Base-by-base conservation (phyloP, 805 yeast genomes). In the Saccharomycopsis selenospora region DNA sequence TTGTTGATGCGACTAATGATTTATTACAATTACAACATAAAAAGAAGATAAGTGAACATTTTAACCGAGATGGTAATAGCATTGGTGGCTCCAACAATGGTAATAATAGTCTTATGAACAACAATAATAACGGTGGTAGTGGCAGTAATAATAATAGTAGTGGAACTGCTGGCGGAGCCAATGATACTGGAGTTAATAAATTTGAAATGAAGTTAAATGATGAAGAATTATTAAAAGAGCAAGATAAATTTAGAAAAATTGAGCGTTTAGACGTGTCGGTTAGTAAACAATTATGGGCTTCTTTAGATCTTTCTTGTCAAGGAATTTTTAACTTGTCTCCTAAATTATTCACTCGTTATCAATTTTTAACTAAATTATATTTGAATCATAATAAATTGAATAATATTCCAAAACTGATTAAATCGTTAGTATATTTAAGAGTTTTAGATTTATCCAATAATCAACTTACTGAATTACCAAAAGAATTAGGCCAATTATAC, bases 271-370 rank as follows among this genome's bases (percentile, higher is more conserved):
- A 40, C 54, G 55, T 43, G 46, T 57, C 20, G 58, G 63, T 42
- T 59, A 56, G 52, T 79, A 82, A 81, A 51, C 97, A 90, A 67
- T 75, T 85, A 61, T 93, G 99, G 99, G 85, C 95, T 47, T 91
- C 90, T 4, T 70, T 93, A 55, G 99, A 93, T 67, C 70, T 91
- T 55, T 80, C 95, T 55, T 96, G 96, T 51, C 95, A 93, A 65
- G 86, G 91, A 28, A 71, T 93, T 46, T 70, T 78, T 53, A 75
- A 77, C 49, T 56, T 91, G 26, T 77, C 87, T n/a, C 77, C 83
- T 18, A 80, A 80, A 57, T 66, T 93, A 42, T 88, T 88, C 71
- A 77, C 80, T 42, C 18, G 51, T 43, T 93, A 89, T 65, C 75
- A 76, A 52, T 93, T 93, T 58, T 73, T 93, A 59, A 93, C 91